Percentiles rank a stretch among this genome's conserved stretches.
phyloP scores from a whole-genome alignment of 163 green algal genomes.

The Scenedesmus sp. region DNA sequence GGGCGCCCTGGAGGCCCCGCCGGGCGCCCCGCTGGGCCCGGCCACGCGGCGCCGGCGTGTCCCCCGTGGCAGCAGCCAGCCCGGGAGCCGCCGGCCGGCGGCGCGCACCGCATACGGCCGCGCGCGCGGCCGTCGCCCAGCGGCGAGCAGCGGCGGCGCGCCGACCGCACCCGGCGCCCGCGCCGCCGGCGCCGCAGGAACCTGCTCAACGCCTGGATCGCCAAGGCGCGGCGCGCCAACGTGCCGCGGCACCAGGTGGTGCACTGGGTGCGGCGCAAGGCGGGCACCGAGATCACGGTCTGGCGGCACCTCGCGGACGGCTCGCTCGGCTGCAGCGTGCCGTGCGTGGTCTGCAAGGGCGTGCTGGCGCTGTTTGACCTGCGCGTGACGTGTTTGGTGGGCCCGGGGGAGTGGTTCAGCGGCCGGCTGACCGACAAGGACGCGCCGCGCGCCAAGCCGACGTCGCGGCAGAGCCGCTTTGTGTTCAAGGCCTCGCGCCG shows the following conservation, averaged over 20 bases:
- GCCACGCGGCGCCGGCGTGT: too few species aligned
- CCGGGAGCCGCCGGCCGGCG: too few species aligned
- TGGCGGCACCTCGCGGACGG: constrained; percentile 68
- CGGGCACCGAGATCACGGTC: constrained; percentile 62
- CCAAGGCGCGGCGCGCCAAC: constrained; percentile 59
- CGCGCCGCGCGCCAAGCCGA: constrained; percentile 37
- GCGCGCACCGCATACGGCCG: too few species aligned
- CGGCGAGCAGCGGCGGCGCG: too few species aligned
- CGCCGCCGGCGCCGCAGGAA: too few species aligned
- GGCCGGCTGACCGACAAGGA: constrained; percentile 50
- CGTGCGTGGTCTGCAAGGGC: constrained; percentile 70
- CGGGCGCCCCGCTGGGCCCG: too few species aligned
- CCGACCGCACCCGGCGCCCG: too few species aligned
- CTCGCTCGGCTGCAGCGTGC: constrained; percentile 65
- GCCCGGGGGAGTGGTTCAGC: constrained; percentile 53
- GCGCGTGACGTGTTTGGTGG: constrained; percentile 61
- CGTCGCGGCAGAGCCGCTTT: constrained; percentile 30
- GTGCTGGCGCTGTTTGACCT: constrained; percentile 68
- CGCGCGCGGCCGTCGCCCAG: too few species aligned
- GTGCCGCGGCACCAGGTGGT: constrained; percentile 61
- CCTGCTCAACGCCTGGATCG: constrained; percentile 66
- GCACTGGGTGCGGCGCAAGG: constrained; percentile 76
- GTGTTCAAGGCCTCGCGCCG: too few species aligned
- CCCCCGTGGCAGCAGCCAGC: too few species aligned
- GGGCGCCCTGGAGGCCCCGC: too few species aligned